Conservation (phyloP, 2,329 filamentous ascomycete genomes). For the Scytalidium lignicola region DNA sequence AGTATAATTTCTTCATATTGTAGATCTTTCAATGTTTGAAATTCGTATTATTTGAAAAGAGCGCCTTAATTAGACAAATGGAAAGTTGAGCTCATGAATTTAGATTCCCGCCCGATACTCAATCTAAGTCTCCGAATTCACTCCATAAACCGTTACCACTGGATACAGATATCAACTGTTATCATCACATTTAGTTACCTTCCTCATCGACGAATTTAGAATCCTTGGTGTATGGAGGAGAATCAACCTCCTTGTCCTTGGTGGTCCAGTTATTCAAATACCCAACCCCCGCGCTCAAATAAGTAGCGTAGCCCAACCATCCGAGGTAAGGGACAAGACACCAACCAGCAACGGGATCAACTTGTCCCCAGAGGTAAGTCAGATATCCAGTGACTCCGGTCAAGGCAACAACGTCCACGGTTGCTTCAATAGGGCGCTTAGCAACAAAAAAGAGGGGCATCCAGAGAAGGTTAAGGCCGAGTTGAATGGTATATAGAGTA, state of each 20-base stretch:
- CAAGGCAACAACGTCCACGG: slow-evolving; percentile 69
- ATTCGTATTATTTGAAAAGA: too few relatives aligned
- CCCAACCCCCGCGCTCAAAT: slow-evolving; percentile 67
- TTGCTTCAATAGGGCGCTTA: slow-evolving; percentile 67
- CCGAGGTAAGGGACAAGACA: slow-evolving; percentile 74
- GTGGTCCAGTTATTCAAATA: slow-evolving; percentile 66
- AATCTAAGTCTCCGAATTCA: too few relatives aligned
- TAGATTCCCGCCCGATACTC: too few relatives aligned
- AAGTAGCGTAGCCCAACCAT: slow-evolving; percentile 86
- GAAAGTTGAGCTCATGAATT: too few relatives aligned
- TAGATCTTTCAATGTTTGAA: too few relatives aligned
- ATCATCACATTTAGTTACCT: slow-evolving; percentile 8
- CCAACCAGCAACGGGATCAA: slow-evolving; percentile 70
- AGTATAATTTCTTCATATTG: neutral
- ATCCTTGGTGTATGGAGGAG: slow-evolving; percentile 13
- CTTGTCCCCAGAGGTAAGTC: slow-evolving; percentile 67
- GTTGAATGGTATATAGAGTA: slow-evolving; percentile 79
- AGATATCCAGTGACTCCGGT: slow-evolving; percentile 69
- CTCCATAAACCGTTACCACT: too few relatives aligned
- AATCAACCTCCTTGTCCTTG: slow-evolving; percentile 25
- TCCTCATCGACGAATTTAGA: slow-evolving; percentile 29
- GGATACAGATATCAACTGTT: too few relatives aligned
- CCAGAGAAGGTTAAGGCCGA: slow-evolving; percentile 81
- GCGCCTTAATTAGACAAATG: too few relatives aligned
- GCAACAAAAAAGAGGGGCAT: slow-evolving; percentile 90